Base-by-base conservation (phyloP, 148 eudicot genomes). In the Fagopyrum tataricum region DNA sequence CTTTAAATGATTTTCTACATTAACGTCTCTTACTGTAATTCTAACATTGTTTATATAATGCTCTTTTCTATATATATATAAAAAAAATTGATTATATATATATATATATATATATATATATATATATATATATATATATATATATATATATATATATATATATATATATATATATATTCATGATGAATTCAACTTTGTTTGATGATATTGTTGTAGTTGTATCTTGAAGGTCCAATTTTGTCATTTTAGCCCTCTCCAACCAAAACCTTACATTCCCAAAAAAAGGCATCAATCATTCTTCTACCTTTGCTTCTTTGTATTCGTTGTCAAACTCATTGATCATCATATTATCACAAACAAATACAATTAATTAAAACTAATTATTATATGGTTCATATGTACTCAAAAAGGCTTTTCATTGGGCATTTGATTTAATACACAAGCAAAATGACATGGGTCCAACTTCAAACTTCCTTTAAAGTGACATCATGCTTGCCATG, bases 401-500 rank as follows among this genome's bases (percentile, higher is more conserved):
- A 61, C 40, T 61, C 67, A 61, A 11, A 61, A 24, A 61, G 40
- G 40, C 67, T 61, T 61, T 61, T 61, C 41, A 61, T 24, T 43
- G 31, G 37, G 6, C 20, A 70, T 43, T 43, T 14, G 49, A 21
- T 49, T 23, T 13, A 43, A 17, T 44, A 6, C 17, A 4, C 2
- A 43, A 46, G 73, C 73, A n/a, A 31, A 64, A 64, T 37, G 44
- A 64, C 17, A 64, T 64, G 69, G 69, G 41, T 7, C 69, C 42
- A 64, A 13, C 20, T 13, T 9, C n/a, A 46, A 10, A 26, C 55
- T 71, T 71, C 70, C 40, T 77, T 73, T 31, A 59, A 64, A 44
- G 78, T 78, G 67, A 73, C 41, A 47, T 42, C 67, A 49, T 81
- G 51, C 74, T 78, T 78, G 69, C 31, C 75, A 72, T 74, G 76